Evolutionary conservation across 192 early-diverging fungal genomes (phyloP).

Genomic region (Pilobolus umbonatus): DNA sequence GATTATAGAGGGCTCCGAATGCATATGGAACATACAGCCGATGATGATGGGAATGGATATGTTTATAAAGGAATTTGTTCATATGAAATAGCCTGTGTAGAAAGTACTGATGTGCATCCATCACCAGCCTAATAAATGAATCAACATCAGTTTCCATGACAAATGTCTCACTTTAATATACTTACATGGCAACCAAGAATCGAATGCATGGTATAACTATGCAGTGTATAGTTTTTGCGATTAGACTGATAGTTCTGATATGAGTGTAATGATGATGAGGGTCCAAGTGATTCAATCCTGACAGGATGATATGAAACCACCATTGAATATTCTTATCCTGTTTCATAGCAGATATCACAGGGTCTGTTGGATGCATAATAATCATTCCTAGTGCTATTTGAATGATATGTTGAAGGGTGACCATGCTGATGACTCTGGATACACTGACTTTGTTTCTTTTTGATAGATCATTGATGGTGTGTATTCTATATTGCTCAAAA

Average conservation of each 20-base stretch:
- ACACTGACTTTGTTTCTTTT: slow-evolving; percentile 63
- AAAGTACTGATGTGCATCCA: slow-evolving; percentile 64
- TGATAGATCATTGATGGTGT: slow-evolving; percentile 48
- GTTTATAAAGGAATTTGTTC: slow-evolving; percentile 62
- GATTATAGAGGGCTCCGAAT: slow-evolving; percentile 83
- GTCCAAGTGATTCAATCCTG: neutral
- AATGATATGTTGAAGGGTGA: slow-evolving; percentile 64
- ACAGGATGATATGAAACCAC: neutral
- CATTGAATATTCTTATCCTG: slow-evolving; percentile 6
- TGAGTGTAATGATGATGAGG: neutral
- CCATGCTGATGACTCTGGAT: slow-evolving; percentile 54
- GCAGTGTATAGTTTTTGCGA: slow-evolving; percentile 23
- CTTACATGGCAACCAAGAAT: no score
- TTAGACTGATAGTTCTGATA: no score
- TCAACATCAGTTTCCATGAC: neutral
- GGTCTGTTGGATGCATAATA: slow-evolving; percentile 16
- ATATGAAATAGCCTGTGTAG: slow-evolving; percentile 68
- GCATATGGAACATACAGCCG: slow-evolving; percentile 73
- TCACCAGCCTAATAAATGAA: slow-evolving; percentile 29
- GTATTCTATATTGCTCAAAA: slow-evolving; percentile 68
- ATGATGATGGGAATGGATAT: slow-evolving; percentile 74
- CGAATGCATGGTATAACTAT: no score
- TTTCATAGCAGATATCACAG: neutral
- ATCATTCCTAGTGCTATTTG: slow-evolving; percentile 46
- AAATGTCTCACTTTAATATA: neutral